Conservation (phyloP, 2,329 filamentous ascomycete genomes). For the Madurella mycetomatis region DNA sequence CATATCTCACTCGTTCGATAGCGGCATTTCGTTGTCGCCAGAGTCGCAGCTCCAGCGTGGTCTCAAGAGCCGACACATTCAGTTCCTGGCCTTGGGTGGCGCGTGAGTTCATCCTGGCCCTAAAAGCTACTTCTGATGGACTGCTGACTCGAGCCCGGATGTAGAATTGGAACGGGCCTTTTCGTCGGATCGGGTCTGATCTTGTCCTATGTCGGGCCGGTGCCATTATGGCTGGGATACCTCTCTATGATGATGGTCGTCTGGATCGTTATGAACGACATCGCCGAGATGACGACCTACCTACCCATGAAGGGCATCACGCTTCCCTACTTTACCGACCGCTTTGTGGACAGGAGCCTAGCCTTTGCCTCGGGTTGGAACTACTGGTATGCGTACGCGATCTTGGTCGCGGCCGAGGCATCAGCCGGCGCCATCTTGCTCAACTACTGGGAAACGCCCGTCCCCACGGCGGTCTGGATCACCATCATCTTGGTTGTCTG, state of each 20-base stretch:
- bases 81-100: slow-evolving; percentile 54
- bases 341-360: slow-evolving; percentile 52
- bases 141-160: background rate
- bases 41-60: slow-evolving; percentile 47
- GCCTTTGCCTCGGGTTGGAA: slow-evolving; percentile 58
- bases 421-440: slow-evolving; percentile 56
- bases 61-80: slow-evolving; percentile 56
- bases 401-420: slow-evolving; percentile 54
- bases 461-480: slow-evolving; percentile 56
- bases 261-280: slow-evolving; percentile 50
- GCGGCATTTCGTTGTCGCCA: slow-evolving; percentile 19
- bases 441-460: slow-evolving; percentile 53
- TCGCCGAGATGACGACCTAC: slow-evolving; percentile 53
- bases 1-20: slow-evolving; percentile 15
- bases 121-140: no score
- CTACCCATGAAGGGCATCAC: slow-evolving; percentile 54
- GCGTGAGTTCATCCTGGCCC: slow-evolving; percentile 24
- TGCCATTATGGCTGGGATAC: slow-evolving; percentile 67
- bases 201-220: slow-evolving; percentile 46
- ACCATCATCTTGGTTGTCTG: slow-evolving; percentile 52
- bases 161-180: slow-evolving; percentile 29
- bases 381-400: slow-evolving; percentile 59
- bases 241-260: slow-evolving; percentile 51
- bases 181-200: slow-evolving; percentile 28
- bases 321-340: slow-evolving; percentile 51